A percentile compares a stretch with the other conserved stretches of the same genome.
Evolutionary conservation across 352 stramenopile genomes (phyloP).

Genomic region (Albugo laibachii): DNA sequence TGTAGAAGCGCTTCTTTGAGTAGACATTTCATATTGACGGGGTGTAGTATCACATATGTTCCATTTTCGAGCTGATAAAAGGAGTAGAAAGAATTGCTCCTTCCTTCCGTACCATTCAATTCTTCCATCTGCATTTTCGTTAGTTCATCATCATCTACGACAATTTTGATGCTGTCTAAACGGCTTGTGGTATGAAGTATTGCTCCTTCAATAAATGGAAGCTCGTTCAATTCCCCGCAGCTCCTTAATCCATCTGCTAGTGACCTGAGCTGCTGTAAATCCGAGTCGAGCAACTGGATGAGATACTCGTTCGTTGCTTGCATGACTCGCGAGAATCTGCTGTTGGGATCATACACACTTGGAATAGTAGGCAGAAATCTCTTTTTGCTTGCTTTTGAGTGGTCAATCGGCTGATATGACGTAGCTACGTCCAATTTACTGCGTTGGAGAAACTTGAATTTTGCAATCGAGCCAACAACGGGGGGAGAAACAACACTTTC

Average conservation of each 20-base stretch:
- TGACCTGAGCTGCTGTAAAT: constrained; percentile 46
- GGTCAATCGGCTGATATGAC: not conserved
- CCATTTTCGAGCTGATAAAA: constrained; percentile 78
- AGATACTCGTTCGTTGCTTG: constrained; percentile 49
- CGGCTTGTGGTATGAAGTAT: constrained; percentile 46
- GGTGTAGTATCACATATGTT: constrained; percentile 77
- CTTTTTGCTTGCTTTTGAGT: constrained; percentile 9
- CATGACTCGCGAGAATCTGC: constrained; percentile 48
- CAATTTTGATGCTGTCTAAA: not conserved
- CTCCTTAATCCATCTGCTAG: constrained; percentile 55
- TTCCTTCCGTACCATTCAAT: not conserved
- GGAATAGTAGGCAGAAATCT: constrained; percentile 5
- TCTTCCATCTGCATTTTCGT: not conserved
- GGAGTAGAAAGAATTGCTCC: constrained; percentile 27
- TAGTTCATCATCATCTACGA: not conserved
- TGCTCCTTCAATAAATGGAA: constrained; percentile 62
- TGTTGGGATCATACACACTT: constrained; percentile 43
- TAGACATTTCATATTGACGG: constrained; percentile 79
- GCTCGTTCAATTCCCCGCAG: constrained; percentile 40
- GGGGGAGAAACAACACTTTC: constrained; percentile 35
- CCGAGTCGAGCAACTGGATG: constrained; percentile 25
- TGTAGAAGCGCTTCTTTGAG: constrained; percentile 23
- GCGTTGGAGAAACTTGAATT: constrained; percentile 62
- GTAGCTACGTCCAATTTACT: not conserved
- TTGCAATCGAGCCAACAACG: constrained; percentile 22